Conservation (phyloP, 495 filamentous ascomycete genomes). For the Annulohypoxylon moriforme region DNA sequence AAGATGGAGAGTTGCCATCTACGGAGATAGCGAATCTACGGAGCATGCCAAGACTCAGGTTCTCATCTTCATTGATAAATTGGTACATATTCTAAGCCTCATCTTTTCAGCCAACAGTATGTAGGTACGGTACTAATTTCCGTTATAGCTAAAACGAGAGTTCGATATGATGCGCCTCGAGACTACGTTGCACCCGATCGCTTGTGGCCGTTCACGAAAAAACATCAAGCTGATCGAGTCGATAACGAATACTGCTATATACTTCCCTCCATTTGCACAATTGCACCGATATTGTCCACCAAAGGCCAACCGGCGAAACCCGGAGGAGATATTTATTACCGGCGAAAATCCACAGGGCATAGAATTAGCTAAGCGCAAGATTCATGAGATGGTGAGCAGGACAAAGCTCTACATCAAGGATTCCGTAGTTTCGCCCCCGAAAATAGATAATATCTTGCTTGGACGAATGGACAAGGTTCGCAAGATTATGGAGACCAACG, state of each 20-base stretch:
- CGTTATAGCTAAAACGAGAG: slow-evolving; percentile 80
- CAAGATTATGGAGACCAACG: slow-evolving; percentile 97
- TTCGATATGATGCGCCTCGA: slow-evolving; percentile 87
- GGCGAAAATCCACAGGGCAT: slow-evolving; percentile 85
- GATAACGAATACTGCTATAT: slow-evolving; percentile 92
- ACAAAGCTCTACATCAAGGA: slow-evolving; percentile 93
- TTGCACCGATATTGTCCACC: slow-evolving; percentile 89
- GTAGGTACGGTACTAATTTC: slow-evolving; percentile 35
- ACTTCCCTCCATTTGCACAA: slow-evolving; percentile 92
- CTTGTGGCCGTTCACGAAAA: slow-evolving; percentile 91
- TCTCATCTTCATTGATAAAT: slow-evolving; percentile 95
- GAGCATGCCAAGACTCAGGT: slow-evolving; percentile 97
- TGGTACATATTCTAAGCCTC: slow-evolving; percentile 73
- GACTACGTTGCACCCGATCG: slow-evolving; percentile 84
- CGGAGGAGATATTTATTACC: slow-evolving; percentile 93
- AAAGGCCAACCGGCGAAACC: slow-evolving; percentile 79
- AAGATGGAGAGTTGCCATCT: slow-evolving; percentile 89
- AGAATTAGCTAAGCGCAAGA: slow-evolving; percentile 83
- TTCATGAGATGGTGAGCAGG: slow-evolving; percentile 79
- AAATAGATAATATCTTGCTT: slow-evolving; percentile 93
- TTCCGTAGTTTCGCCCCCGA: slow-evolving; percentile 82
- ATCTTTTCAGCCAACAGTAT: slow-evolving; percentile 2
- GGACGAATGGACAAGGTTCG: slow-evolving; percentile 93
- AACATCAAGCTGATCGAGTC: slow-evolving; percentile 98
- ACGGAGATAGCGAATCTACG: slow-evolving; percentile 92